Evolutionary conservation across 148 eudicot genomes (phyloP).

Genomic region (Diospyros kaki): DNA sequence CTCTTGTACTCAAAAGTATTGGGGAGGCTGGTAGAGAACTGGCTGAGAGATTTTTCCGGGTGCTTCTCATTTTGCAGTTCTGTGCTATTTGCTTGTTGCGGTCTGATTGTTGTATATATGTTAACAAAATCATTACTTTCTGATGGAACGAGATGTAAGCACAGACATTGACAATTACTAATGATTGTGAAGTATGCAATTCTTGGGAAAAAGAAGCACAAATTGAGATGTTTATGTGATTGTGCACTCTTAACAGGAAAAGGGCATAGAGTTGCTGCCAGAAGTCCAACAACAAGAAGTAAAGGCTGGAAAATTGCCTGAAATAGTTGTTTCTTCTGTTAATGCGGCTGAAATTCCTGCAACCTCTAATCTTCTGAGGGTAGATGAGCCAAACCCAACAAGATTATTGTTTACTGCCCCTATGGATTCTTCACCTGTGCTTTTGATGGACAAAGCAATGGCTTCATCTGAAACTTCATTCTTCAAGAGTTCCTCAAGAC

Average conservation of each 20-base stretch:
- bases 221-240: background rate
- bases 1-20: background rate
- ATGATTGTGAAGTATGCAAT: background rate
- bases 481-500: slow-evolving; percentile 28
- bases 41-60: background rate
- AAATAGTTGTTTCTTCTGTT: slow-evolving; percentile 24
- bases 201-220: background rate
- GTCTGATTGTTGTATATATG: background rate
- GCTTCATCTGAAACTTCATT: slow-evolving; percentile 27
- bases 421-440: slow-evolving; percentile 32
- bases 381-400: slow-evolving; percentile 30
- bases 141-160: background rate
- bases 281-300: slow-evolving; percentile 66
- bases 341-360: slow-evolving; percentile 24
- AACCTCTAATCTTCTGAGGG: slow-evolving; percentile 25
- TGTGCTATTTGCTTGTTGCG: background rate
- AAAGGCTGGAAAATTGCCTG: slow-evolving; percentile 57
- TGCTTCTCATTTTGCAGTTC: background rate
- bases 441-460: slow-evolving; percentile 24
- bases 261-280: slow-evolving; percentile 70
- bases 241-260: slow-evolving; percentile 41
- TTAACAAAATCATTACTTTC: background rate
- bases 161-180: background rate
- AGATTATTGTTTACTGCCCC: slow-evolving; percentile 37
- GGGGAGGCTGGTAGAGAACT: background rate